Conservation (phyloP, 2,329 filamentous ascomycete genomes). For the Venturia asperata region DNA sequence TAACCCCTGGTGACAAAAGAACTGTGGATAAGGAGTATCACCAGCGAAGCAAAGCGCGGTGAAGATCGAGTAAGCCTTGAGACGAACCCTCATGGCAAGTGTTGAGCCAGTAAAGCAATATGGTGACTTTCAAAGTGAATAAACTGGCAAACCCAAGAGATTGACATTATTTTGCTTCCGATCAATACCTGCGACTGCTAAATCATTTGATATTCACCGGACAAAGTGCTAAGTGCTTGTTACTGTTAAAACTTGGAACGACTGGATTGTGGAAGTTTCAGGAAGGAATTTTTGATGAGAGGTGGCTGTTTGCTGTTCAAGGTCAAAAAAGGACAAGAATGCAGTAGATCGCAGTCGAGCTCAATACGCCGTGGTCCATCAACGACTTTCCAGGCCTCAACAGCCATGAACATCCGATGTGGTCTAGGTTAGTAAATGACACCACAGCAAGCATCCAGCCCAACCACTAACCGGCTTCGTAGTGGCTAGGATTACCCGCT, state of each 20-base stretch:
- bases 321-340: neutral
- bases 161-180: neutral
- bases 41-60: neutral
- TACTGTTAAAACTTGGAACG: neutral
- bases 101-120: neutral
- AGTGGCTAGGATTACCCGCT: slow-evolving; percentile 12
- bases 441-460: neutral
- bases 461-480: neutral
- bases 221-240: neutral
- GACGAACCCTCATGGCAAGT: neutral
- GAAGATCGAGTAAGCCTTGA: neutral
- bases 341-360: neutral
- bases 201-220: neutral
- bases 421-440: neutral
- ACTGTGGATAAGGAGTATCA: neutral
- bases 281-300: neutral
- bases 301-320: neutral
- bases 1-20: neutral
- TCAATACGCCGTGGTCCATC: neutral
- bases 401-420: slow-evolving; percentile 5
- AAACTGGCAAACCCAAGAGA: neutral
- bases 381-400: neutral
- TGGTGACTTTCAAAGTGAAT: neutral
- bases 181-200: neutral
- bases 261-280: neutral